These are phyloP conservation scores for Micromonas pusilla DNA, from an alignment of 139 green algal species.

Conservation along the genomic window DNA sequence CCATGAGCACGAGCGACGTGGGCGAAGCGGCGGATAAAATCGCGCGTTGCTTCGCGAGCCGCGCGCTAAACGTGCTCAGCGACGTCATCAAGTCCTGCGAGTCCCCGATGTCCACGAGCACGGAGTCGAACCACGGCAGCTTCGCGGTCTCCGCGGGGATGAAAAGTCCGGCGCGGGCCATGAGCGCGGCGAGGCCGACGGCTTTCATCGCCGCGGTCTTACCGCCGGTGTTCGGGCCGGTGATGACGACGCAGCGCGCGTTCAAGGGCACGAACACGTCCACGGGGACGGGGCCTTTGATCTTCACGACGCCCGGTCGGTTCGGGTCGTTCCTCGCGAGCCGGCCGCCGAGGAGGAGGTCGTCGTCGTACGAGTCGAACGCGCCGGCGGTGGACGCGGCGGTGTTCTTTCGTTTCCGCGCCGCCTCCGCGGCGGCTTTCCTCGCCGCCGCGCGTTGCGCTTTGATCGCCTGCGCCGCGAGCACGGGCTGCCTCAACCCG, in stretches of 20 bases:
- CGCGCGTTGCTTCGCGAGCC: background rate
- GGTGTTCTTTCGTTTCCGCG: background rate
- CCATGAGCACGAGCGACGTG: constrained; percentile 32
- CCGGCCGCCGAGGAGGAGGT: background rate
- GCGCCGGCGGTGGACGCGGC: background rate
- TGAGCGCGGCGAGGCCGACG: constrained; percentile 67
- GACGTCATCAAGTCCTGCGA: constrained; percentile 38
- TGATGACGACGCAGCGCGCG: constrained; percentile 56
- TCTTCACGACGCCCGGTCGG: too few relatives aligned
- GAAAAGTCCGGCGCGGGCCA: constrained; percentile 69
- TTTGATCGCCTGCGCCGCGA: constrained; percentile 15
- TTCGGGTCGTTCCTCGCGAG: background rate
- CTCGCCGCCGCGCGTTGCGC: background rate
- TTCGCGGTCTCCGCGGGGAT: constrained; percentile 50
- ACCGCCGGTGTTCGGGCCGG: constrained; percentile 87
- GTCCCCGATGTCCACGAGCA: constrained; percentile 91
- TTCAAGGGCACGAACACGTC: constrained; percentile 50
- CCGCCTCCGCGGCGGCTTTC: background rate
- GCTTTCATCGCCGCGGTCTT: constrained; percentile 92
- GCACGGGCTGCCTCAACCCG: constrained; percentile 13
- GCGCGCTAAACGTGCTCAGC: constrained; percentile 5
- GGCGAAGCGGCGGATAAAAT: constrained; percentile 1
- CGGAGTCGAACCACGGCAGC: constrained; percentile 26
- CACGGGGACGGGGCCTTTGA: constrained; percentile 33
- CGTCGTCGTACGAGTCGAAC: constrained; percentile 10